A percentile compares a stretch with the other conserved stretches of the same genome.
phyloP scores from a whole-genome alignment of 441 rosid species.

The Brassica hybrid region DNA sequence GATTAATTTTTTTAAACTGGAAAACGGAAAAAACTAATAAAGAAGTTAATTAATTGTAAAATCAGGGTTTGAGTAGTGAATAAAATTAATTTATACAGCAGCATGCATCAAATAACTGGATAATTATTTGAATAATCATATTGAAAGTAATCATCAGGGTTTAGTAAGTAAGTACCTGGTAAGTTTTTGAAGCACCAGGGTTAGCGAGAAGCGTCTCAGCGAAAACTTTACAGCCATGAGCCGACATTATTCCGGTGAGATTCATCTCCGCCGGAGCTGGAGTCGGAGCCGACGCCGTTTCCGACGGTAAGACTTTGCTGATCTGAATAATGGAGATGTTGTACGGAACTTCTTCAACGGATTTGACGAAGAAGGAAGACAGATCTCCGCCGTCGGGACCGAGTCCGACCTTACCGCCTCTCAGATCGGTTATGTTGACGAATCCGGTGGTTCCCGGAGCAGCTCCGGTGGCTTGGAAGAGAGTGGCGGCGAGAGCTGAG shows the following conservation, averaged over 20 bases:
- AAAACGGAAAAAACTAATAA: not conserved
- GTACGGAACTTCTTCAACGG: constrained; percentile 63
- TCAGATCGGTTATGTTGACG: constrained; percentile 67
- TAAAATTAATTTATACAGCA: not conserved
- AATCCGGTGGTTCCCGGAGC: constrained; percentile 70
- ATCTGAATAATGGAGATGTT: constrained; percentile 71
- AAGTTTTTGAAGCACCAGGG: constrained; percentile 67
- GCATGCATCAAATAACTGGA: constrained; percentile 26
- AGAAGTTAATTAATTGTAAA: not conserved
- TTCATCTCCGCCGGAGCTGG: constrained; percentile 80
- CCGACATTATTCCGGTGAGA: constrained; percentile 77
- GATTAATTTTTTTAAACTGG: not conserved
- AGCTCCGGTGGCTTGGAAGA: constrained; percentile 75
- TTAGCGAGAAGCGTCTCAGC: constrained; percentile 75
- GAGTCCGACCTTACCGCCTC: constrained; percentile 74
- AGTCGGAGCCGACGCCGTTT: constrained; percentile 73
- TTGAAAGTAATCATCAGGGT: constrained; percentile 2
- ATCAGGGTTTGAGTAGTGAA: constrained; percentile 2
- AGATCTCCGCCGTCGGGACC: constrained; percentile 63
- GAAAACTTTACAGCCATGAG: constrained; percentile 89
- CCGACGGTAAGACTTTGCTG: constrained; percentile 65
- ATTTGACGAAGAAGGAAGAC: constrained; percentile 59
- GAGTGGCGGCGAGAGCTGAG: constrained; percentile 59
- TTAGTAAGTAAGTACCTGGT: constrained; percentile 54
- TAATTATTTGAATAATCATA: not conserved